Percentiles rank a stretch among this genome's conserved stretches.
These are phyloP conservation scores for Penicillium hordei DNA, from an alignment of 2,329 filamentous ascomycete species.

Conservation along the genomic window DNA sequence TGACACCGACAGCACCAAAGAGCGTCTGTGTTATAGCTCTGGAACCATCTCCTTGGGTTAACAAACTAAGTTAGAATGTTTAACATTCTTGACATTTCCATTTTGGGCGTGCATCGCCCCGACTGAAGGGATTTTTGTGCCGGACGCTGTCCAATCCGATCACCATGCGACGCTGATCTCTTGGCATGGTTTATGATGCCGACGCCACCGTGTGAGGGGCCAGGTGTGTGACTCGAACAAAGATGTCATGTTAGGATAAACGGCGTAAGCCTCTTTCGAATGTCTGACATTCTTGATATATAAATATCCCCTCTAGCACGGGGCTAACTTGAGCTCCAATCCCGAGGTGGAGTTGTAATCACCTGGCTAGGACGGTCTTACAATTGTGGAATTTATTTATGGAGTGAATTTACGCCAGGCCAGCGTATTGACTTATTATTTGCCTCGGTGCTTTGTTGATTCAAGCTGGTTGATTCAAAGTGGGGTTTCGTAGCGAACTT, in stretches of 20 bases:
- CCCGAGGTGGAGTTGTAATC: too few relatives aligned
- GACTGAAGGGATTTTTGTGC: not conserved
- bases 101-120: not conserved
- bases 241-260: not conserved
- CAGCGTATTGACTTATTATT: too few relatives aligned
- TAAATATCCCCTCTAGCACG: not conserved
- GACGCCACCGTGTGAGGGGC: not conserved
- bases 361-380: too few relatives aligned
- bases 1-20: not conserved
- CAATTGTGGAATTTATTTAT: too few relatives aligned
- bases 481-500: too few relatives aligned
- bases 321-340: not conserved
- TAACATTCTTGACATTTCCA: not conserved
- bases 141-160: constrained; percentile 1
- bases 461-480: too few relatives aligned
- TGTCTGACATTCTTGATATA: not conserved
- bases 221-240: not conserved
- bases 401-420: too few relatives aligned
- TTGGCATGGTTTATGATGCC: constrained; percentile 1
- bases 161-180: constrained; percentile 5
- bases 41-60: not conserved
- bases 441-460: too few relatives aligned
- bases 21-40: not conserved
- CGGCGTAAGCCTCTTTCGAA: not conserved
- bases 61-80: not conserved